Base-by-base conservation (phyloP, 1,284 basidiomycete species). In the Sporisorium scitamineum region DNA sequence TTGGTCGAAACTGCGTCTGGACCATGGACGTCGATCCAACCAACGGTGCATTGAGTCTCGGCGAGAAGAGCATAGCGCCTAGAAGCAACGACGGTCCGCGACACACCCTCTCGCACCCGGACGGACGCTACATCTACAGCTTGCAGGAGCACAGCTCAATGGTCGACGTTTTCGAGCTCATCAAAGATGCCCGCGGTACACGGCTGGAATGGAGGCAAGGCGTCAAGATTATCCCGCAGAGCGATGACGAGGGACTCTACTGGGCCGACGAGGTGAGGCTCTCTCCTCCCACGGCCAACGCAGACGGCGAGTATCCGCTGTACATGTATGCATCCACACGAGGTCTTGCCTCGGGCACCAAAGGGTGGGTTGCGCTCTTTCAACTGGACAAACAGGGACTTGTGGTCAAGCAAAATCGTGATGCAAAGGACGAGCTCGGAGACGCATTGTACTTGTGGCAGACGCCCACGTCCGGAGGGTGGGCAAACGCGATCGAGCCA, bases 181-280 rank as follows among this genome's bases (percentile, higher is more conserved):
- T 68, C 52, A 57, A 60, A 32, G 60, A 72, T 14, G 37, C 55
- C 14, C 6, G 53, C 10, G 52, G 54, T 3, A 62, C 74, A 18
- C 71, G 58, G 2, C 44, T 86, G 13, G 73, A 67, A 26, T 84
- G 80, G 79, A 58, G 63, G 10, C 70, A 81, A 39, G 83, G 84
- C 5, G 81, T 83, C 37, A 78, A 81, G 54, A 84, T 85, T 53
- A 81, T 85, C 20, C 84, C 85, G 1, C 34, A 56, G 24, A 78
- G 80, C 39, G 70, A 67, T 24, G 67, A 70, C 42, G 69, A 37
- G 29, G 60, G 58, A 0, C 64, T 69, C 16, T 80, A 79, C 78
- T 85, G 86, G 71, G 86, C 86, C 13, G 86, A 87, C 74, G 86
- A 86, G 42, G 83, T 87, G 16, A 80, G 86, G 1, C 73, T 86